Evolutionary conservation across 164 flowering plant genomes (phyloP).

Genomic region (Paratinospora sagittata): DNA sequence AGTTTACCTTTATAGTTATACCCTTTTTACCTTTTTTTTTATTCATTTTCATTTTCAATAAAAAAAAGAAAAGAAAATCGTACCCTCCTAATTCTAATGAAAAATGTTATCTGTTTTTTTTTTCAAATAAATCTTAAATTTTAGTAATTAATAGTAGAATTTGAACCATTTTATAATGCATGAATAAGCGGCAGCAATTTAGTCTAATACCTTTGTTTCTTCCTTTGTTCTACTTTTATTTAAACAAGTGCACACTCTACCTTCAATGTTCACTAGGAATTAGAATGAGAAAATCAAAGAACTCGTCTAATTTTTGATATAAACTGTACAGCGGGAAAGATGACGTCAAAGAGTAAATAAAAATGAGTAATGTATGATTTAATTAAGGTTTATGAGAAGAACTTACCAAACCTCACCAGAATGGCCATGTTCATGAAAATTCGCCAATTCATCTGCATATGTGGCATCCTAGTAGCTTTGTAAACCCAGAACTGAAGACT

Average conservation of each 20-base stretch:
- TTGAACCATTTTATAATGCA: too few relatives aligned
- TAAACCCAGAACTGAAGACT: too few relatives aligned
- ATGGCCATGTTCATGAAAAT: conserved; percentile 88
- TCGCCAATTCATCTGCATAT: conserved; percentile 72
- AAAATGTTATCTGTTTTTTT: too few relatives aligned
- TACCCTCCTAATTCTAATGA: too few relatives aligned
- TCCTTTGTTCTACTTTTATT: neutral
- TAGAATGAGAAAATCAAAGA: neutral
- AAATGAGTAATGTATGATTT: neutral
- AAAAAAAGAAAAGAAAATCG: too few relatives aligned
- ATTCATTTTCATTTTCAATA: too few relatives aligned
- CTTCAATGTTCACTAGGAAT: neutral
- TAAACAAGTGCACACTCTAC: neutral
- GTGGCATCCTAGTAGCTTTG: too few relatives aligned
- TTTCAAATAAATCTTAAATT: too few relatives aligned
- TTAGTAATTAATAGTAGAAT: too few relatives aligned
- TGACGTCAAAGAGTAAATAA: too few relatives aligned
- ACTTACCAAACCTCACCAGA: conserved; percentile 87
- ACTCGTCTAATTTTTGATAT: neutral
- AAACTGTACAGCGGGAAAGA: neutral
- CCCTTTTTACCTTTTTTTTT: too few relatives aligned
- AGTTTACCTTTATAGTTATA: too few relatives aligned
- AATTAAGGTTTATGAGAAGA: neutral
- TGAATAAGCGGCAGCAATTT: neutral
- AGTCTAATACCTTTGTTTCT: neutral